Conservation (phyloP, 495 filamentous ascomycete species). For the Podospora didyma region DNA sequence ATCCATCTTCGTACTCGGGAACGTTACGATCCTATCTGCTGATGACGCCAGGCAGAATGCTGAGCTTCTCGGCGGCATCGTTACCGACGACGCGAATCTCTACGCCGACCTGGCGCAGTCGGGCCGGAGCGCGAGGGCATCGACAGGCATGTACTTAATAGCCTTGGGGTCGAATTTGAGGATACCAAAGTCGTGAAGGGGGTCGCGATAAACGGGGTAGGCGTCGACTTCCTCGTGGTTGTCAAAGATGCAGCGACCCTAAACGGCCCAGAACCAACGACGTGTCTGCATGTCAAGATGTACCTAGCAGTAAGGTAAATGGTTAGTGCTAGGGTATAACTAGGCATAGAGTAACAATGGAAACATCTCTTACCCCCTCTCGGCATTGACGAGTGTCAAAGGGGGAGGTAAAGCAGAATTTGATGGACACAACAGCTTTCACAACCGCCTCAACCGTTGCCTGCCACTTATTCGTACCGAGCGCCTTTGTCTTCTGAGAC, state of each 20-base stretch:
- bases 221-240: conserved; percentile 98
- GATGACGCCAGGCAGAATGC: conserved; percentile 96
- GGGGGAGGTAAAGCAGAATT: conserved; percentile 96
- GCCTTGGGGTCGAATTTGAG: conserved; percentile 91
- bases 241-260: conserved; percentile 96
- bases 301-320: too few species aligned
- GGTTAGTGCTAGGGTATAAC: too few species aligned
- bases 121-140: conserved; percentile 75
- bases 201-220: conserved; percentile 96
- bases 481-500: conserved; percentile 40
- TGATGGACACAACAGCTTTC: conserved; percentile 89
- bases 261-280: conserved; percentile 97
- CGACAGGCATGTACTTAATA: conserved; percentile 93
- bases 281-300: conserved; percentile 87
- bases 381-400: conserved; percentile 96
- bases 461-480: conserved; percentile 95
- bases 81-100: conserved; percentile 98
- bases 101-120: conserved; percentile 81
- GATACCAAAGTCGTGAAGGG: conserved; percentile 97
- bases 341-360: too few species aligned
- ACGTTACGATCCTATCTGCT: conserved; percentile 93
- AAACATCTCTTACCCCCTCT: conserved; percentile 62
- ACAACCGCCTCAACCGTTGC: conserved; percentile 92
- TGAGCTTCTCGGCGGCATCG: conserved; percentile 97
- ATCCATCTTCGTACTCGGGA: conserved; percentile 96